Percentiles rank a stretch among this genome's conserved stretches.
Conservation (phyloP, 1,139 yeast species). For the Saccharomycopsis crataegensis region DNA sequence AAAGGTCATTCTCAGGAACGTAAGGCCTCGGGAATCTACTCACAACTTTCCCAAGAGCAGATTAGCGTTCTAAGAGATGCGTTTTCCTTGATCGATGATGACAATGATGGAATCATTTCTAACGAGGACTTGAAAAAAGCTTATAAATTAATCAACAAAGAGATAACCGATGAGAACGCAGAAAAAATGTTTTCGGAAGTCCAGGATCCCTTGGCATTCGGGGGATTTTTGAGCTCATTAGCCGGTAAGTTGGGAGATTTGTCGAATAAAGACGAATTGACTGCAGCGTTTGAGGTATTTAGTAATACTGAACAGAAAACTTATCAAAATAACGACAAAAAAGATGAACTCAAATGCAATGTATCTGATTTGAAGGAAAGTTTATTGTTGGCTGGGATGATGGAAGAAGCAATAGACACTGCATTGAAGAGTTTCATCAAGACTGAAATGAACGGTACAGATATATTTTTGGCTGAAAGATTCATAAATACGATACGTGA, state of each 20-base stretch:
- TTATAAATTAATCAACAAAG: slow-evolving; percentile 17
- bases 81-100: slow-evolving; percentile 18
- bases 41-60: slow-evolving; percentile 20
- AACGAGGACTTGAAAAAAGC: slow-evolving; percentile 18
- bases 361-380: slow-evolving; percentile 13
- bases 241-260: slow-evolving; percentile 18
- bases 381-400: slow-evolving; percentile 17
- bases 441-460: slow-evolving; percentile 19
- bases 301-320: background rate
- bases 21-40: slow-evolving; percentile 18
- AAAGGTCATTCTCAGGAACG: slow-evolving; percentile 10
- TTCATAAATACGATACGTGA: slow-evolving; percentile 19
- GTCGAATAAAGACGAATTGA: slow-evolving; percentile 14
- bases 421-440: slow-evolving; percentile 17
- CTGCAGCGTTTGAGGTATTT: slow-evolving; percentile 17
- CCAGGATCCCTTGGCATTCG: slow-evolving; percentile 19
- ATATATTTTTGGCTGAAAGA: slow-evolving; percentile 18
- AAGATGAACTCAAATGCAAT: slow-evolving; percentile 16
- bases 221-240: slow-evolving; percentile 18
- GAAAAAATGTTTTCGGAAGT: slow-evolving; percentile 16
- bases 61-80: slow-evolving; percentile 15
- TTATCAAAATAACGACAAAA: background rate
- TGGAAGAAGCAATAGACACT: slow-evolving; percentile 9
- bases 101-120: slow-evolving; percentile 19
- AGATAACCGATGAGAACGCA: slow-evolving; percentile 7